Evolutionary conservation across 305 asterid species (phyloP).

Genomic region (Rubia occidens): DNA sequence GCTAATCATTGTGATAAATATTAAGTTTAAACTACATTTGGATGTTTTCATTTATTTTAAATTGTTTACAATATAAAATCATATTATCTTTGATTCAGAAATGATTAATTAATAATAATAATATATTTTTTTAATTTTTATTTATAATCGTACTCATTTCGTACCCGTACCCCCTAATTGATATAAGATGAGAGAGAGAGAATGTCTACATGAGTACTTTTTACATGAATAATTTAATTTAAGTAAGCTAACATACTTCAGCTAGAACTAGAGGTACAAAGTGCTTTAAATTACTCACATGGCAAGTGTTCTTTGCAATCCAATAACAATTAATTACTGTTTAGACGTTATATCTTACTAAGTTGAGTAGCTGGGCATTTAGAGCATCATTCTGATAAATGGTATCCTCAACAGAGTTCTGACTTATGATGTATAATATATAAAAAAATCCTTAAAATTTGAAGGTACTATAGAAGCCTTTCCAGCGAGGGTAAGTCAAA

Average conservation of each 20-base stretch:
- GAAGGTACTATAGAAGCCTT: conserved; percentile 2
- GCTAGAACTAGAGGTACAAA: background rate
- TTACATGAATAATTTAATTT: background rate
- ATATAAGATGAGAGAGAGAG: background rate
- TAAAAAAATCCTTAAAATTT: background rate
- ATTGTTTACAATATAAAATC: too few relatives aligned
- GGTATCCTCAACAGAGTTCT: background rate
- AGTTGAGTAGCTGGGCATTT: background rate
- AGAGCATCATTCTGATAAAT: too few relatives aligned
- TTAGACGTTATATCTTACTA: background rate
- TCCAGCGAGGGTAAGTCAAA: background rate
- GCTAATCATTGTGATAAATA: too few relatives aligned
- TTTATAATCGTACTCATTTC: too few relatives aligned
- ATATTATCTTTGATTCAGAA: too few relatives aligned
- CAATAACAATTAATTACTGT: background rate
- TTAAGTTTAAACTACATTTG: too few relatives aligned
- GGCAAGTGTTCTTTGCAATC: background rate
- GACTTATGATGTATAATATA: background rate
- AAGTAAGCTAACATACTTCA: background rate
- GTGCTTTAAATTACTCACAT: background rate
- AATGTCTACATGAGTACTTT: background rate
- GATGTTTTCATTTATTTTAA: too few relatives aligned
- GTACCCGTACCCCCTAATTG: too few relatives aligned
- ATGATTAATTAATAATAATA: too few relatives aligned
- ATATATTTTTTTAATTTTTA: too few relatives aligned